A percentile compares a stretch with the other conserved stretches of the same genome.
Evolutionary conservation across 495 filamentous ascomycete genomes (phyloP).

Genomic region (Thozetella sp.): DNA sequence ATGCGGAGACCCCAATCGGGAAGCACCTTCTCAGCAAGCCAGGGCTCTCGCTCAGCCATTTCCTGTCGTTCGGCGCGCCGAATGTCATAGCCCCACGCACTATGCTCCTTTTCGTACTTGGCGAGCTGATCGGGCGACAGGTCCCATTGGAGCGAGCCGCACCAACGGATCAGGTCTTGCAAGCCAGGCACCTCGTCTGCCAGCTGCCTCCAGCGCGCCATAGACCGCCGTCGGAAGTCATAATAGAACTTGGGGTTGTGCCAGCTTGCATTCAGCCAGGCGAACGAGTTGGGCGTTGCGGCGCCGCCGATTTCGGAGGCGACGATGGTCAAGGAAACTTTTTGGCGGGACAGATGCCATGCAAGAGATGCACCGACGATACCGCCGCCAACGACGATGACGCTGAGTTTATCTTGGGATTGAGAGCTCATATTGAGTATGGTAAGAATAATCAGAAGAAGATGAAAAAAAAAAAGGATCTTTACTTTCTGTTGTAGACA

Average conservation of each 20-base stretch:
- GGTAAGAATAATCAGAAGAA: too few species aligned
- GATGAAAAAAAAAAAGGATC: too few species aligned
- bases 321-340: neutral
- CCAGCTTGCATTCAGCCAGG: neutral
- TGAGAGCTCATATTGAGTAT: neutral
- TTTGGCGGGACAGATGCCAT: neutral
- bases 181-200: neutral
- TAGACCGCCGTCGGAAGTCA: neutral
- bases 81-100: neutral
- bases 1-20: neutral
- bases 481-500: too few species aligned
- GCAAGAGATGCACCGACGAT: neutral
- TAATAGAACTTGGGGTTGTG: slow-evolving; percentile 2
- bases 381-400: slow-evolving; percentile 1
- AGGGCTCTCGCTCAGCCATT: neutral
- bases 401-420: neutral
- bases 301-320: neutral
- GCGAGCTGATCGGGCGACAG: neutral
- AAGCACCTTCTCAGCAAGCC: neutral
- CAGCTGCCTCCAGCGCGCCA: slow-evolving; percentile 2
- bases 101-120: neutral
- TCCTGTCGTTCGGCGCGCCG: neutral
- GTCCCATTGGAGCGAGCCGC: neutral
- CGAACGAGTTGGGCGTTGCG: neutral
- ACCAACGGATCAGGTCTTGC: neutral